phyloP scores from a whole-genome alignment of 208 protist genomes.

The Wallacemonas rigidus region DNA sequence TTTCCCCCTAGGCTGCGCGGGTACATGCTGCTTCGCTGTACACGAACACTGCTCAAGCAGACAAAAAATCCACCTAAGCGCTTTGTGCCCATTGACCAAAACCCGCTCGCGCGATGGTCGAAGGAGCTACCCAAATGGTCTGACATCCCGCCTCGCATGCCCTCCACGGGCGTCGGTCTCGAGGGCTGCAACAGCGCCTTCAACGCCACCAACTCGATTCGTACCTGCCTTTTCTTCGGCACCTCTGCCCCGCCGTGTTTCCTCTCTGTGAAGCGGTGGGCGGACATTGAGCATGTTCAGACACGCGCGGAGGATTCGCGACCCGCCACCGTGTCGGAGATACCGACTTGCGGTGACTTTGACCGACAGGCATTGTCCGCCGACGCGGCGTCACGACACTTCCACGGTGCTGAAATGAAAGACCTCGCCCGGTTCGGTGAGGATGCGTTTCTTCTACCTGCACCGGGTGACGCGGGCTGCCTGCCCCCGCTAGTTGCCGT shows the following conservation, averaged over 20 bases:
- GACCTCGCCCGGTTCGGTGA: conserved; percentile 40
- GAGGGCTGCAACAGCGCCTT: conserved; percentile 84
- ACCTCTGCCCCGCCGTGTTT: conserved; percentile 62
- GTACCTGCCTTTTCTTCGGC: conserved; percentile 78
- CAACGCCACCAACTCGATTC: conserved; percentile 86
- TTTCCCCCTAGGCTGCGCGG: background rate
- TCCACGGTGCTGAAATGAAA: background rate
- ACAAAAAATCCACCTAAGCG: conserved; percentile 50
- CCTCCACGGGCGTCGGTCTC: conserved; percentile 54
- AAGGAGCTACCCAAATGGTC: conserved; percentile 36
- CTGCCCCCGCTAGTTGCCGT: conserved; percentile 61
- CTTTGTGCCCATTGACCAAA: conserved; percentile 30
- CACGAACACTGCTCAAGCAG: conserved; percentile 32
- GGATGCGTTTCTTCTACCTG: conserved; percentile 32
- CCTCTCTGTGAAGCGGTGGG: conserved; percentile 40
- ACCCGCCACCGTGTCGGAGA: background rate
- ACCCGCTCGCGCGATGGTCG: conserved; percentile 83
- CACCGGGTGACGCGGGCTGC: background rate
- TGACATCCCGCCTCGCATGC: conserved; percentile 20
- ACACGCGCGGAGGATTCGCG: conserved; percentile 4
- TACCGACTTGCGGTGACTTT: no score
- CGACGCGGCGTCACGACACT: background rate
- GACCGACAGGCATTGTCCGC: no score
- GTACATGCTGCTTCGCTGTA: background rate
- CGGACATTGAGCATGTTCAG: conserved; percentile 66